A percentile compares a stretch with the other conserved stretches of the same genome.
Conservation (phyloP, 306 rosid genomes). For the Vicia villosa region DNA sequence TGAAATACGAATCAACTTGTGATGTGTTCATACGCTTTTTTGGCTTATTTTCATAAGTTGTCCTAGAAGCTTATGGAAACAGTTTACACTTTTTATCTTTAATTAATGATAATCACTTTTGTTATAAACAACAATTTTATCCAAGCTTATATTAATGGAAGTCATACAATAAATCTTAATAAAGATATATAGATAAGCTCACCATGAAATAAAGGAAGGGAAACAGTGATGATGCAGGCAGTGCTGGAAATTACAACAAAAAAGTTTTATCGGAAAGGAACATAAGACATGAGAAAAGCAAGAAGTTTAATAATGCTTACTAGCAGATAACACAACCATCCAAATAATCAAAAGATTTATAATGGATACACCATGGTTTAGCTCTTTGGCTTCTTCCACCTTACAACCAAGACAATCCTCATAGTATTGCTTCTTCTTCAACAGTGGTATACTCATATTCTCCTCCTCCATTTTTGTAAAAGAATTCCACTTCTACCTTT, state of each 20-base stretch:
- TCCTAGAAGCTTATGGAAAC: too few relatives aligned
- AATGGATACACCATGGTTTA: conserved; percentile 47
- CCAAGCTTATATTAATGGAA: too few relatives aligned
- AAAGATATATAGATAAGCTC: conserved; percentile 29
- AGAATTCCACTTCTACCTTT: too few relatives aligned
- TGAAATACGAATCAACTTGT: too few relatives aligned
- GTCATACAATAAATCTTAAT: too few relatives aligned
- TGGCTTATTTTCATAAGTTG: too few relatives aligned
- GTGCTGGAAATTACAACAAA: conserved; percentile 39
- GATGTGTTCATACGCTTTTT: too few relatives aligned
- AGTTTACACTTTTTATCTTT: too few relatives aligned
- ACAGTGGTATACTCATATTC: conserved; percentile 36
- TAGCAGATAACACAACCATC: conserved; percentile 52
- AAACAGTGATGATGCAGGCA: conserved; percentile 52
- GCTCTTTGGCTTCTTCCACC: conserved; percentile 50
- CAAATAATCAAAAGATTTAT: conserved; percentile 44
- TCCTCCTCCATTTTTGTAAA: conserved; percentile 58
- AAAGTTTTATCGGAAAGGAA: background rate
- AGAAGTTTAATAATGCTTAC: conserved; percentile 39
- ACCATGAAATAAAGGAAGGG: conserved; percentile 61
- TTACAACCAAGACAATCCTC: conserved; percentile 73
- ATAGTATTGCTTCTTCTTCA: conserved; percentile 55
- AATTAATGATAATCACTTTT: too few relatives aligned
- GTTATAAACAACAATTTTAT: too few relatives aligned
- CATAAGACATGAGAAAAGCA: background rate